Conservation (phyloP, 768 basidiomycete species). For the Naganishia friedmannii region DNA sequence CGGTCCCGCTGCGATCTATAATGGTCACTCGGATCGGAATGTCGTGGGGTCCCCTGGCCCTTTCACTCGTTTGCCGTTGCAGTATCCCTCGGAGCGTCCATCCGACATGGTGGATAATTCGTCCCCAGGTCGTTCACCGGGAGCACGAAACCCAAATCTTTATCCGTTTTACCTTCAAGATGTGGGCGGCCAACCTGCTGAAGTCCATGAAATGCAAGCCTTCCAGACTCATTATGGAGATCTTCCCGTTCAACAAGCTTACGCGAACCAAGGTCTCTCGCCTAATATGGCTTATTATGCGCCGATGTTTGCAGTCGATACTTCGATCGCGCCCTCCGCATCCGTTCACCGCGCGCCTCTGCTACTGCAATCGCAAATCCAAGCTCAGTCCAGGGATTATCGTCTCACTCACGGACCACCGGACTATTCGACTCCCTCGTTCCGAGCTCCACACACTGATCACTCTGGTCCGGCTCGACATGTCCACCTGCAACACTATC, state of each 20-base stretch:
- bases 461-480: background rate
- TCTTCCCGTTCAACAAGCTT: background rate
- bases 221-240: background rate
- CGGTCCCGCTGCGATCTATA: background rate
- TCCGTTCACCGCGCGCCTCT: conserved; percentile 10
- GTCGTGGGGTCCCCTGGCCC: too few species aligned
- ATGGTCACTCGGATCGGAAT: too few species aligned
- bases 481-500: background rate
- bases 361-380: background rate
- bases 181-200: background rate
- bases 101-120: background rate
- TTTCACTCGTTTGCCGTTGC: background rate
- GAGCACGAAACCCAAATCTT: background rate
- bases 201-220: background rate
- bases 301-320: background rate
- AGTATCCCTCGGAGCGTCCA: too few species aligned
- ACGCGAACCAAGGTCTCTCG: background rate
- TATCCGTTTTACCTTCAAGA: conserved; percentile 12
- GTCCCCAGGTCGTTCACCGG: background rate
- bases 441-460: background rate
- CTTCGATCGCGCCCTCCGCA: background rate
- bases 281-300: background rate
- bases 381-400: background rate
- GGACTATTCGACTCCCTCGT: background rate
- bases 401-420: background rate